phyloP scores from a whole-genome alignment of 1,284 basidiomycete species.

The Cutaneotrichosporon curvatum region DNA sequence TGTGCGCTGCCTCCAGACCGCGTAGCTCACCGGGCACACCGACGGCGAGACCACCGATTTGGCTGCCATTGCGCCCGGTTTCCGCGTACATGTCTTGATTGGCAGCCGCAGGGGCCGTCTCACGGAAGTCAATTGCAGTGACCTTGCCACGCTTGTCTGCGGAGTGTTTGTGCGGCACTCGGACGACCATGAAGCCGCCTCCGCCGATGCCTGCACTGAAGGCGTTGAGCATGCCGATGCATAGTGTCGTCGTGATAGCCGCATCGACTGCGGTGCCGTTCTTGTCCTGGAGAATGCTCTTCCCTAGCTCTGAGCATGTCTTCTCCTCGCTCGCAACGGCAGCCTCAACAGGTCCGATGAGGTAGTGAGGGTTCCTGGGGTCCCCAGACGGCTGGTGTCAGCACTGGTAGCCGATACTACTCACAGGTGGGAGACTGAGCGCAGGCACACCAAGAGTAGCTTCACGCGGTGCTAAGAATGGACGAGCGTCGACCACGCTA shows the following conservation, averaged over 20 bases:
- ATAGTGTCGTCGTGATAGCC: conserved; percentile 43
- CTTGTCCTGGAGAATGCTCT: conserved; percentile 2
- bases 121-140: conserved; percentile 47
- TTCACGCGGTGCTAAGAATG: no score
- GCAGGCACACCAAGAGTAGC: no score
- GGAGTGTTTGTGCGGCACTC: conserved; percentile 14
- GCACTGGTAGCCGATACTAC: no score
- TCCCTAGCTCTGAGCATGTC: conserved; percentile 8
- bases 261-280: conserved; percentile 5
- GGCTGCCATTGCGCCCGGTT: conserved; percentile 12
- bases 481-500: no score
- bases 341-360: no score
- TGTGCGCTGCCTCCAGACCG: conserved; percentile 69
- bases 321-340: no score
- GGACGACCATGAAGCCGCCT: conserved; percentile 18
- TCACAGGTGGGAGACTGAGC: no score
- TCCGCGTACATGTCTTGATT: conserved; percentile 39
- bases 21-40: conserved; percentile 78
- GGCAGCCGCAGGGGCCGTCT: conserved; percentile 42
- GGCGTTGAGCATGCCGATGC: conserved; percentile 43
- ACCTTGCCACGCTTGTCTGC: conserved; percentile 24
- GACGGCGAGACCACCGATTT: conserved; percentile 66
- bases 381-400: no score
- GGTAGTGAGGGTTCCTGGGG: no score
- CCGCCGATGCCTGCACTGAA: conserved; percentile 48